Conservation (phyloP, 176 grass and related monocot species). For the Microstegium vimineum region DNA sequence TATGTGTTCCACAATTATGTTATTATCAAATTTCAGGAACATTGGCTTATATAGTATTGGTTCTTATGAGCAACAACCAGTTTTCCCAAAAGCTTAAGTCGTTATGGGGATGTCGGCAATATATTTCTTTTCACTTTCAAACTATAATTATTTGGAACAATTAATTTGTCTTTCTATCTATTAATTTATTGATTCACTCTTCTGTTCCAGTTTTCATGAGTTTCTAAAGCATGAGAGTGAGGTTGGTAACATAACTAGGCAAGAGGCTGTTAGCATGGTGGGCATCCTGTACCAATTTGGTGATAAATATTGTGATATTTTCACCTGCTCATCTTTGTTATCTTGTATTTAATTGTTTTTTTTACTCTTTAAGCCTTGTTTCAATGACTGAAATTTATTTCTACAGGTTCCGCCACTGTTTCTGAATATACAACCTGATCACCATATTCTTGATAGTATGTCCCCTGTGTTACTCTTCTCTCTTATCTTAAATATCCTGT, state of each 20-base stretch:
- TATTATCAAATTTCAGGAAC: background rate
- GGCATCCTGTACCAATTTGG: constrained; percentile 9
- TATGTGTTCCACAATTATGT: background rate
- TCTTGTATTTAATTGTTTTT: background rate
- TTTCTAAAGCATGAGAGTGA: constrained; percentile 92
- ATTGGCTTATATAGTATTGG: background rate
- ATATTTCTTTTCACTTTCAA: constrained; percentile 4
- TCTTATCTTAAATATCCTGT: background rate
- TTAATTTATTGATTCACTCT: constrained; percentile 24
- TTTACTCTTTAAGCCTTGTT: constrained; percentile 1
- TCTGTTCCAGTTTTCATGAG: constrained; percentile 79
- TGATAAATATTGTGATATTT: background rate
- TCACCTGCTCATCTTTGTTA: background rate
- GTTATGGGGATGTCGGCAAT: background rate
- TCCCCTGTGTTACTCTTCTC: background rate
- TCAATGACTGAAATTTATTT: constrained; percentile 27
- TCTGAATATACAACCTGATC: constrained; percentile 73
- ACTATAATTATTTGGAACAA: constrained; percentile 2
- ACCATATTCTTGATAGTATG: constrained; percentile 92
- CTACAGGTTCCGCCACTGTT: constrained; percentile 81
- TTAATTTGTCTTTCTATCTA: constrained; percentile 2
- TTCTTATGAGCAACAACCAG: background rate
- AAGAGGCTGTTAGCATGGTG: constrained; percentile 99
- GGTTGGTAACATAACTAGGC: constrained; percentile 97
- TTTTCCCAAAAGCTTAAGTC: background rate